Conservation (phyloP, 2,329 filamentous ascomycete genomes). For the Aspergillus sp. region DNA sequence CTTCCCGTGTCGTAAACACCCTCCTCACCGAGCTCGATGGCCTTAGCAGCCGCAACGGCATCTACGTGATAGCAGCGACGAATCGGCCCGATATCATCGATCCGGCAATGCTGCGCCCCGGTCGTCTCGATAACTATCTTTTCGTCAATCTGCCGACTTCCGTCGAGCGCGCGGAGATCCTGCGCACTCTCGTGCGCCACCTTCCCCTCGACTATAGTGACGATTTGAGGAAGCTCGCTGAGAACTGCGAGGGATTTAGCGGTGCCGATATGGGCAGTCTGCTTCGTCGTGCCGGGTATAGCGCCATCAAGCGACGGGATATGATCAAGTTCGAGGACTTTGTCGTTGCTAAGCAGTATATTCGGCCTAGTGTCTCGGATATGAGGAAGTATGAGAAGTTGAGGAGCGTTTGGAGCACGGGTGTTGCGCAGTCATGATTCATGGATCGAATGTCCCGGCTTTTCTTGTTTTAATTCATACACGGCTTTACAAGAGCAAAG, state of each 20-base stretch:
- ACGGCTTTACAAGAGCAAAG: too few relatives aligned
- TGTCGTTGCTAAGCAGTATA: slow-evolving; percentile 29
- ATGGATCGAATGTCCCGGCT: slow-evolving; percentile 2
- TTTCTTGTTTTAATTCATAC: too few relatives aligned
- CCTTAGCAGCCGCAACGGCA: slow-evolving; percentile 65
- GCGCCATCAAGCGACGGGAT: slow-evolving; percentile 43
- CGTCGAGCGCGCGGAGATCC: slow-evolving; percentile 74
- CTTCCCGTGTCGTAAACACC: slow-evolving; percentile 85
- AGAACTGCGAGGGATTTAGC: slow-evolving; percentile 69
- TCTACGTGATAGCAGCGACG: slow-evolving; percentile 91
- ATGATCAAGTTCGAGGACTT: slow-evolving; percentile 39
- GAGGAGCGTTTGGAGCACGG: slow-evolving; percentile 40
- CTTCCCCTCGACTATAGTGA: slow-evolving; percentile 45
- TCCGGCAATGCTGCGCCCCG: slow-evolving; percentile 84
- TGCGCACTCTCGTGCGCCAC: slow-evolving; percentile 54
- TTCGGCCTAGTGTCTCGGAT: slow-evolving; percentile 46
- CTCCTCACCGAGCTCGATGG: slow-evolving; percentile 91
- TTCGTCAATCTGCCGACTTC: slow-evolving; percentile 79
- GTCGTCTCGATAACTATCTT: slow-evolving; percentile 76
- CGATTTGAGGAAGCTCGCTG: slow-evolving; percentile 55
- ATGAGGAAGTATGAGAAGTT: slow-evolving; percentile 49
- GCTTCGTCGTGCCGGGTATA: slow-evolving; percentile 50
- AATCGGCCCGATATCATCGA: slow-evolving; percentile 97
- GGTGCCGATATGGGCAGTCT: slow-evolving; percentile 56
- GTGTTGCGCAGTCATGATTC: slow-evolving; percentile 16